Evolutionary conservation across 139 green algal species (phyloP), one percentile per base, ranked within the genome.

Genomic region (Micromonas commoda): DNA sequence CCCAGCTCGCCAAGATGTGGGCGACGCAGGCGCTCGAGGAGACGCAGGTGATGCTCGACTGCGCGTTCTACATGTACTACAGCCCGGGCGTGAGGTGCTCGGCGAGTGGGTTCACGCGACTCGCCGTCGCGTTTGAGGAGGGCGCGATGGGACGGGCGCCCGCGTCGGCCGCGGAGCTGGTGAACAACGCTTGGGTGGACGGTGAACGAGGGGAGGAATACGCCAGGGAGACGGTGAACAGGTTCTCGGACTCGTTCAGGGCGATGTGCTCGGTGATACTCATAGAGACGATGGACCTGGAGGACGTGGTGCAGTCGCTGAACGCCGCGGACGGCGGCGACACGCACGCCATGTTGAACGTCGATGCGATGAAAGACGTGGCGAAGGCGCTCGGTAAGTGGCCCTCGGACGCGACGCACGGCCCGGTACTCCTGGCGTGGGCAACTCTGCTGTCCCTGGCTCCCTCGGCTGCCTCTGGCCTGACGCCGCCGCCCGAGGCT

Each of bases 261-360:
- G 68, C 68, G 35, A 16, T 60, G 38, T 75, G 68, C 29, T 23
- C 31, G 19, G 38, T 75, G 1, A 61, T 39, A 23, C 29, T 75
- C 34, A 61, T 75, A 23, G 68, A 24, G 6, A 37, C 68, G 26
- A 35, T 75, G 38, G 68, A 75, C 53, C 61, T 75, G 53, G 68
- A 75, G 53, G 20, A 26, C 20, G 29, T 75, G 3, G 68, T 75
- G 16, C 21, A 75, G n/a, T 24, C 9, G 24, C 35, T 75, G n/a
- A 24, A n/a, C 6, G 68, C 34, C 21, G n/a, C 52, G 53, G 33
- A 39, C 29, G 20, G 31, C 24, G 33, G 63, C 3, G 63, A 60
- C 20, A 39, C 37, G 2, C 68, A 75, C 20, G 20, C 21, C 19
- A 23, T 63, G 28, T 2, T 75, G 5, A 26, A 33, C 21, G n/a